Percentiles rank a stretch among this genome's conserved stretches.
Evolutionary conservation across 257 asterid species (phyloP).

Genomic region (Parsonsia alboflavescens): DNA sequence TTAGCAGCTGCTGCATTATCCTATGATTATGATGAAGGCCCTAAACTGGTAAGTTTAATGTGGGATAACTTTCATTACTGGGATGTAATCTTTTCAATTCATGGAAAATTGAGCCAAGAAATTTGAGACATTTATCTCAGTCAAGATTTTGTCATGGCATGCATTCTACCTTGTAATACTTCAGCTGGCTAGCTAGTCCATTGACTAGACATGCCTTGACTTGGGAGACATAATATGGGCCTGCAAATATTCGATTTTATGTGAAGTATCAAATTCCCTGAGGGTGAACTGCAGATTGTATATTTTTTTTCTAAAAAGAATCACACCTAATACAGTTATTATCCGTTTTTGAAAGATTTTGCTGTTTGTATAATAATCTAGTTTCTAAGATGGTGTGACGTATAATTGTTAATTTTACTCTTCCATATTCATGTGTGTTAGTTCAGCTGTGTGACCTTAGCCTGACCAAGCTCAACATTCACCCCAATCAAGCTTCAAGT

Average conservation of each 20-base stretch:
- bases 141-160: not conserved
- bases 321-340: not conserved
- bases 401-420: not conserved
- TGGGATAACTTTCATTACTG: not conserved
- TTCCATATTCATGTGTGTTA: too few species aligned
- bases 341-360: not conserved
- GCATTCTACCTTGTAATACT: not conserved
- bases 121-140: not conserved
- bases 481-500: too few species aligned
- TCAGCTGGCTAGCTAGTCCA: not conserved
- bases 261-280: not conserved
- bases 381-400: not conserved
- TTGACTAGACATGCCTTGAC: not conserved
- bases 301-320: not conserved
- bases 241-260: not conserved
- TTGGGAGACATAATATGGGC: not conserved
- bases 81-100: not conserved
- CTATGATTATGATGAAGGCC: conserved; percentile 84
- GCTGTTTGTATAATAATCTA: not conserved
- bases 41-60: conserved; percentile 63
- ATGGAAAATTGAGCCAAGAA: not conserved
- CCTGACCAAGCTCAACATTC: too few species aligned
- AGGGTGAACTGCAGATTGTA: not conserved
- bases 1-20: conserved; percentile 94
- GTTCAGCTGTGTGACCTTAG: too few species aligned